Evolutionary conservation across 768 basidiomycete species (phyloP).

Genomic region (Paxillus ammoniavirescens): DNA sequence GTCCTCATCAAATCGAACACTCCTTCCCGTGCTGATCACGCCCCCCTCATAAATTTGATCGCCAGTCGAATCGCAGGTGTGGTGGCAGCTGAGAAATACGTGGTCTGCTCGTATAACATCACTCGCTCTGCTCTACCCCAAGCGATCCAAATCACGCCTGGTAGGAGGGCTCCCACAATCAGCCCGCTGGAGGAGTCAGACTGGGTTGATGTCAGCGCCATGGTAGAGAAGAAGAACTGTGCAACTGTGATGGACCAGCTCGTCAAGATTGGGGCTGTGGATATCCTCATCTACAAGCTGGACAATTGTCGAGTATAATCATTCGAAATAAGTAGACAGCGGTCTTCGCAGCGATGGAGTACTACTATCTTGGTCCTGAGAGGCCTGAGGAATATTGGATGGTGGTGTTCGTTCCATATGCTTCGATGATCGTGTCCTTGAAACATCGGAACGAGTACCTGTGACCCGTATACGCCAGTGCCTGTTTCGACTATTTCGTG

Average conservation of each 20-base stretch:
- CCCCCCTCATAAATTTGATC: constrained; percentile 72
- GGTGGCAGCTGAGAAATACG: constrained; percentile 81
- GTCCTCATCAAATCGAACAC: constrained; percentile 83
- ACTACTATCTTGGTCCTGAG: not conserved
- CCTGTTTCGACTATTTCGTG: no score
- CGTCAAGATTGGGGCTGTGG: constrained; percentile 80
- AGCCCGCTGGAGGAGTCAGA: constrained; percentile 75
- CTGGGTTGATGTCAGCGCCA: constrained; percentile 91
- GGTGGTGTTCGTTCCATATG: no score
- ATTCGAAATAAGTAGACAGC: not conserved
- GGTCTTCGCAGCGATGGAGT: not conserved
- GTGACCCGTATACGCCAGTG: no score
- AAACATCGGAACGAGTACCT: no score
- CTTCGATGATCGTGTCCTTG: no score
- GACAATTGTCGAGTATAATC: constrained; percentile 87
- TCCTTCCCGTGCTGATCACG: constrained; percentile 60
- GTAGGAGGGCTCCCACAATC: constrained; percentile 86
- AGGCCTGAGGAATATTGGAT: no score
- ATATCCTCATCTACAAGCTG: constrained; percentile 85
- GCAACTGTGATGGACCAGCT: constrained; percentile 90
- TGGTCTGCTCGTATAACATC: constrained; percentile 92
- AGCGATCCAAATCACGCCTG: constrained; percentile 79
- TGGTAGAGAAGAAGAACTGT: constrained; percentile 82
- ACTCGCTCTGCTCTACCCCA: constrained; percentile 55
- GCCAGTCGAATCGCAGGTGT: constrained; percentile 90